Base-by-base conservation (phyloP, 257 asterid genomes). In the Solanum paucissectum region DNA sequence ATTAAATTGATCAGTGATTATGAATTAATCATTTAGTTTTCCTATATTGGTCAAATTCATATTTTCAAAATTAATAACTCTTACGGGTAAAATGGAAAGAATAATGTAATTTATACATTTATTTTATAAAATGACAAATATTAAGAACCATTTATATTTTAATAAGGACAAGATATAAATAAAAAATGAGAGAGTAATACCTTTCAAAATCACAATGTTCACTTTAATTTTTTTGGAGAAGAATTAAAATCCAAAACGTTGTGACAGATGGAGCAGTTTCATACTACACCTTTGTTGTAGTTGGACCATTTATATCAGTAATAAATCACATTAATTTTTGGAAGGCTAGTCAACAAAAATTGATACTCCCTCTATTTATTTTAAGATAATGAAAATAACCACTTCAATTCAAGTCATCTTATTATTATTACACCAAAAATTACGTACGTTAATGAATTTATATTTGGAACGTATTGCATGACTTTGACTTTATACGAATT, bases 311-410 rank as follows among this genome's bases (percentile, higher is more conserved):
- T 81, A 7, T 46, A 46, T 46, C 6, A 27, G 42, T 38, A 16
- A 81, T 81, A 81, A 81, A 49, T 81, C 29, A 81, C 85, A 81
- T 46, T 81, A 81, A 81, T 9, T 81, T 44, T 81, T 5, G 29
- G 11, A 49, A 81, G 85, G 27, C 42, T 29, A 9, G 69, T 29
- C 69, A 29, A 46, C 11, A 18, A 46, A 44, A 79, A 25, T 3
- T 4, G 9, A 74, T 58, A 58, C 66, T 58, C 25, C 66, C 62
- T 52, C n/a, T 52, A 55, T 52, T 52, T 52, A 52, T 52, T 52
- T 52, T 52, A 52, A 2, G 9, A 52, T 16, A 52, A 5, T 52
- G 9, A 0, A 16, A 52, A 52, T 16, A 52, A 16, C 23, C 23
- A 52, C 83, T 6, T 75, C 55, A 38, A 12, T 1, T 74, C 7